Evolutionary conservation across 768 basidiomycete genomes (phyloP), one percentile per base, ranked within the genome.

Genomic region (Mycena maculata): DNA sequence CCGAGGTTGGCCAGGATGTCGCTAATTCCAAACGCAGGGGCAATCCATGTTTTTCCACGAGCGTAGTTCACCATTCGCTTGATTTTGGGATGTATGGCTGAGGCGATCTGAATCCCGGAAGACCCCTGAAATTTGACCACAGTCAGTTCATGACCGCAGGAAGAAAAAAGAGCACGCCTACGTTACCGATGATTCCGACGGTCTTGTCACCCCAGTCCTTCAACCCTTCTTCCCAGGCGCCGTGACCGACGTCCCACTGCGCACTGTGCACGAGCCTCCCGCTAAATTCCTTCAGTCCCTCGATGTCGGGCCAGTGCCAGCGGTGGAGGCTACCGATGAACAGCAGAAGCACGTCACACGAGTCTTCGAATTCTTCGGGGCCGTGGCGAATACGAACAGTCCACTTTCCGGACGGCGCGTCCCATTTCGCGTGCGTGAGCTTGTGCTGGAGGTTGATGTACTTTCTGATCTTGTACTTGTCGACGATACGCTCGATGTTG

Each of bases 221-320:
- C n/a, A 83, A 81, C 13, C 78, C 83, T 10, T 83, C 83, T 71
- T 82, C 73, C 84, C 82, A 85, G 7, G 70, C 77, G n/a, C 73
- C 73, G 25, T 80, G 75, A 4, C 75, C 80, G 39, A 76, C 78
- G 27, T 86, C 82, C 87, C 90, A 91, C 5, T 84, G 74, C 0
- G 90, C 90, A 22, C 87, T 88, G 67, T 92, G 91, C 2, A 89
- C 76, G 23, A 90, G 75, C 50, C 78, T 81, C 12, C 91, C 91
- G 61, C 84, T 78, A 76, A 88, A 92, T 10, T 75, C 79, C 25
- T 86, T 76, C 39, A 91, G 71, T 3, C 89, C 90, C 10, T 79
- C 76, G 44, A 92, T 89, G 31, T 88, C 83, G 2, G 90, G 91
- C 90, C 89, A 91, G 22, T 83, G 79, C 88, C 89, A 91, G 5